Percentiles rank a stretch among this genome's conserved stretches.
These are phyloP conservation scores for Alternaria tenuissima DNA, from an alignment of 2,329 filamentous ascomycete species.

Conservation along the genomic window DNA sequence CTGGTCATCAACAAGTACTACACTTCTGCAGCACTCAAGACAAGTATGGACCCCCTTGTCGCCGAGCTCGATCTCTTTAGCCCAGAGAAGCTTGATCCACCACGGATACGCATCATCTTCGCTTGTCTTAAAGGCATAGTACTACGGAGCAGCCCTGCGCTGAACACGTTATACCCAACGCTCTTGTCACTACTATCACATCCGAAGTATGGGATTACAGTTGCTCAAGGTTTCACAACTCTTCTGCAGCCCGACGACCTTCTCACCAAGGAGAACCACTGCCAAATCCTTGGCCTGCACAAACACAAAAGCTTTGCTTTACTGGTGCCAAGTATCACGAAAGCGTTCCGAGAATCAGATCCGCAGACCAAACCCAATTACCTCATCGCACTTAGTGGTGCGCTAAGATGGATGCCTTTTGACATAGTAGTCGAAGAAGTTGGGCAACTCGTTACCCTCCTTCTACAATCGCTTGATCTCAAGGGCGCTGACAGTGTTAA, in stretches of 20 bases:
- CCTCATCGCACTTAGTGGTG: slow-evolving; percentile 68
- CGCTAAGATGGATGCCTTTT: slow-evolving; percentile 67
- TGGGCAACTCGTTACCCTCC: slow-evolving; percentile 64
- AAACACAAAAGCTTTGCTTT: slow-evolving; percentile 71
- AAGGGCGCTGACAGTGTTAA: slow-evolving; percentile 63
- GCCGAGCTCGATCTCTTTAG: slow-evolving; percentile 42
- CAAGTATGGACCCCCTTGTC: slow-evolving; percentile 52
- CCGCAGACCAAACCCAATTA: slow-evolving; percentile 65
- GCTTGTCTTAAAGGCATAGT: slow-evolving; percentile 68
- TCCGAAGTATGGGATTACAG: slow-evolving; percentile 57
- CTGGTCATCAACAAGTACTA: slow-evolving; percentile 60
- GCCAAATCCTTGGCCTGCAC: slow-evolving; percentile 67
- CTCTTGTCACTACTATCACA: slow-evolving; percentile 62
- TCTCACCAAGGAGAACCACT: slow-evolving; percentile 67
- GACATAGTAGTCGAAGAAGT: slow-evolving; percentile 68
- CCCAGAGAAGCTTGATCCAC: slow-evolving; percentile 43
- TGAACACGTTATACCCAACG: slow-evolving; percentile 52
- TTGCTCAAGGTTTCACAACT: slow-evolving; percentile 66
- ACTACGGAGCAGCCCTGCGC: slow-evolving; percentile 60
- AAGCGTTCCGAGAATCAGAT: slow-evolving; percentile 59
- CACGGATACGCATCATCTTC: slow-evolving; percentile 64
- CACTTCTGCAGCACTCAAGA: slow-evolving; percentile 50
- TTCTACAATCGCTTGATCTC: slow-evolving; percentile 70
- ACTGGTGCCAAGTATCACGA: slow-evolving; percentile 64
- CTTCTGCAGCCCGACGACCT: slow-evolving; percentile 69